Evolutionary conservation across 2,329 filamentous ascomycete genomes (phyloP), one percentile per base, ranked within the genome.

Genomic region (Coniella lustricola): DNA sequence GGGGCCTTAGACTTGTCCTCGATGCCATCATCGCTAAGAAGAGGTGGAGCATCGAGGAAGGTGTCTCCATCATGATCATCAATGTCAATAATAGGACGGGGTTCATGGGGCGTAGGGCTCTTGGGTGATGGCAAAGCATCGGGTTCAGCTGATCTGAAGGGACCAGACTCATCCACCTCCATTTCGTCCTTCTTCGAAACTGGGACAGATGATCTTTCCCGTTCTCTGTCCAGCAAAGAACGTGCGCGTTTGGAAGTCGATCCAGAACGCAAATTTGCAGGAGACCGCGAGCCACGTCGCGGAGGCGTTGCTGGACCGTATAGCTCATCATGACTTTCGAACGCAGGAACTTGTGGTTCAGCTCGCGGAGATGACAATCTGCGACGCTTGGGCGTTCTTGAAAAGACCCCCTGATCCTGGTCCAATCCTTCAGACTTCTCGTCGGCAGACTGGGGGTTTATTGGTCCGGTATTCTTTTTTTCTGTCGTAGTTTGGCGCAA

Each of bases 341-440:
- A 25, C 29, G 33, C 22, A 4, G 35, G 36, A 16, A 17, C 7
- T n/a, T 46, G 21, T 7, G 25, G n/a, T 13, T 31, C 17, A 33
- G 17, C 20, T 21, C 4, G n/a, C 21, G 47, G 35, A 12, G 47
- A 44, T 12, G 49, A 51, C n/a, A 48, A 33, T 37, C 37, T 53
- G 33, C 51, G 48, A 9, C 49, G 48, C 35, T 53, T 53, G 20
- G 33, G 33, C 4, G 51, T 47, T 8, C 44, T 48, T 8, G 44
- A 34, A 7, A 36, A 32, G 13, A 34, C 25, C n/a, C n/a, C n/a
- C 7, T 20, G 4, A 20, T 42, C 9, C 9, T 38, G 32, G 3
- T 55, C 55, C 7, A 52, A 51, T 7, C 54, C 34, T 9, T 56
- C 56, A 8, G 53, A 55, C 1, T 48, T 40, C n/a, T 54, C 46